A percentile compares a stretch with the other conserved stretches of the same genome.
phyloP scores from a whole-genome alignment of 1,284 basidiomycete species.

The Malassezia arunalokei region DNA sequence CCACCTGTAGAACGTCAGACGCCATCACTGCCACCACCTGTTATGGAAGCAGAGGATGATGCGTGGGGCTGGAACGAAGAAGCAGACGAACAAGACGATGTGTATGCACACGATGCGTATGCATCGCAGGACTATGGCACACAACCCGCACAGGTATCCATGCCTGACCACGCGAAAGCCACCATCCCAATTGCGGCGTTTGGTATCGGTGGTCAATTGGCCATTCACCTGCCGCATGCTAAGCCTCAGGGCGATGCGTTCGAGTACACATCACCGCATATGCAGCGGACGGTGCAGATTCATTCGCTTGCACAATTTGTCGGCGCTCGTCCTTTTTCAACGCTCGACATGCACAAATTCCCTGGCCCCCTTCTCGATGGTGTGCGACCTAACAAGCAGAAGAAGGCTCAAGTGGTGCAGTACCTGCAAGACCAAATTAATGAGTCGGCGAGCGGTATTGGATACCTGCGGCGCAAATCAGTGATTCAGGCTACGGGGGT shows the following conservation, averaged over 20 bases:
- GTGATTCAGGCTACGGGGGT: background rate
- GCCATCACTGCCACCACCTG: too few species aligned
- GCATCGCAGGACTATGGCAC: background rate
- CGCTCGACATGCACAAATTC: conserved; percentile 34
- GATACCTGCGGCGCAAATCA: conserved; percentile 28
- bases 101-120: conserved; percentile 4
- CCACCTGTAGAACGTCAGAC: too few species aligned
- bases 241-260: conserved; percentile 7
- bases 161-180: conserved; percentile 26
- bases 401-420: conserved; percentile 32
- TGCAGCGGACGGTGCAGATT: conserved; percentile 21
- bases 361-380: conserved; percentile 39
- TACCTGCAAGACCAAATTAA: conserved; percentile 32
- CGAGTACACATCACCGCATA: conserved; percentile 7
- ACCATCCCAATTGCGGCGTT: conserved; percentile 35
- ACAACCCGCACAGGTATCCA: conserved; percentile 18
- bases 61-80: background rate
- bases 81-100: background rate
- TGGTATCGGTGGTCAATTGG: conserved; percentile 38
- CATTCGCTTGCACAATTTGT: conserved; percentile 23
- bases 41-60: background rate
- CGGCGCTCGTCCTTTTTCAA: conserved; percentile 24
- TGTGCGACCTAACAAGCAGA: conserved; percentile 25
- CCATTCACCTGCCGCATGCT: conserved; percentile 32
- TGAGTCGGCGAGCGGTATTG: conserved; percentile 32